Conservation (phyloP, 306 rosid genomes). For the Luffa aegyptiaca region DNA sequence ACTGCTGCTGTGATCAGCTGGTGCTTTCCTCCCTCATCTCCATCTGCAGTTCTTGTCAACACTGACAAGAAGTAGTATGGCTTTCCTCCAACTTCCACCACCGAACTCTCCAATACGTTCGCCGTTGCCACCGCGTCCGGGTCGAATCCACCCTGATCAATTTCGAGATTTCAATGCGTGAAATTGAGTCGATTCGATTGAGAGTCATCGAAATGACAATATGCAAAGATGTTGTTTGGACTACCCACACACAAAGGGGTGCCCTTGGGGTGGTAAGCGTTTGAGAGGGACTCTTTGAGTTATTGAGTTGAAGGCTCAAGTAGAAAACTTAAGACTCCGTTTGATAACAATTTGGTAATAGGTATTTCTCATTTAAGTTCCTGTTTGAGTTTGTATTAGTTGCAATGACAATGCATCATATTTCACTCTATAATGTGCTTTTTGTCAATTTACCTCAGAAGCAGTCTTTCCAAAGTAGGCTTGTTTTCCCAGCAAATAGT, state of each 20-base stretch:
- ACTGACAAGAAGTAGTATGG: conserved; percentile 57
- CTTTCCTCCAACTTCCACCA: conserved; percentile 31
- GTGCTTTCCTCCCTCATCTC: conserved; percentile 98
- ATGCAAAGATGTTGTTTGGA: neutral
- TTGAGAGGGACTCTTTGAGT: neutral
- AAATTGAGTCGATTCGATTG: neutral
- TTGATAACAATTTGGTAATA: neutral
- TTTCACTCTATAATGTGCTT: neutral
- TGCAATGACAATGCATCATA: neutral
- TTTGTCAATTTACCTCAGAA: conserved; percentile 58
- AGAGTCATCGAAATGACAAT: neutral
- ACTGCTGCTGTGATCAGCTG: conserved; percentile 75
- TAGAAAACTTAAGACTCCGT: neutral
- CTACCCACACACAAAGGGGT: neutral
- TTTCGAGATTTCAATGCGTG: neutral
- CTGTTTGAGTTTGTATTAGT: neutral
- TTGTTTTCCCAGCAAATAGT: conserved; percentile 80
- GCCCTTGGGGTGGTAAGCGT: neutral
- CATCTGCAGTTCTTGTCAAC: conserved; percentile 97
- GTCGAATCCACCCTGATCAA: conserved; percentile 84
- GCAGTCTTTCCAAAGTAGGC: conserved; percentile 77
- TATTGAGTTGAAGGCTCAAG: neutral
- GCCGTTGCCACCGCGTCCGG: conserved; percentile 71
- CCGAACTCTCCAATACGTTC: conserved; percentile 52
- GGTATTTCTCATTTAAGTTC: neutral